These are phyloP conservation scores for Globisporangium perplexum DNA, from an alignment of 352 stramenopile genomes.

Conservation along the genomic window DNA sequence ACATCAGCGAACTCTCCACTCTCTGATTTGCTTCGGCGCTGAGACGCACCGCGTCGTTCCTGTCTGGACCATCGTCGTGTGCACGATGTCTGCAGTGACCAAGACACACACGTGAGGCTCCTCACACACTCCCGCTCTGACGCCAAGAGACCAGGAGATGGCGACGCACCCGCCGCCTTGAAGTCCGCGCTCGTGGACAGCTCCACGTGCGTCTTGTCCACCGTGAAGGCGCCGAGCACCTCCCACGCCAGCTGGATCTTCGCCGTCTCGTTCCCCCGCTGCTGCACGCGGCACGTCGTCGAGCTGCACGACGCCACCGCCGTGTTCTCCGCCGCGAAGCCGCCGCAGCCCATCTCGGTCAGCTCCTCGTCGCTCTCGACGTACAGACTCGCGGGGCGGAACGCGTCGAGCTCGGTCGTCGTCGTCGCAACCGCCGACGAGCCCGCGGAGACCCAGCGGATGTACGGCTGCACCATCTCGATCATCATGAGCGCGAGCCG, in stretches of 20 bases:
- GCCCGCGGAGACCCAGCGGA: constrained; percentile 67
- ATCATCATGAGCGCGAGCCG: constrained; percentile 92
- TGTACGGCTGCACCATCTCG: constrained; percentile 94
- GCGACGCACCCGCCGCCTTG: constrained; percentile 17
- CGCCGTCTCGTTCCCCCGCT: constrained; percentile 15
- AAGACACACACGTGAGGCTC: neutral
- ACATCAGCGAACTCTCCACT: neutral
- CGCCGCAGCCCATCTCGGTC: constrained; percentile 45
- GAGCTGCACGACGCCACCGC: constrained; percentile 47
- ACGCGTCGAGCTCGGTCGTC: constrained; percentile 15
- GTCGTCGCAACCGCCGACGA: neutral
- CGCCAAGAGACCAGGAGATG: neutral
- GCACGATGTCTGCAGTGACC: constrained; percentile 29
- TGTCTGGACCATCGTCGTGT: constrained; percentile 33
- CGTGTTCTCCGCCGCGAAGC: constrained; percentile 22
- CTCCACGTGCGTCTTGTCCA: constrained; percentile 70
- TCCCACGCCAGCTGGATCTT: constrained; percentile 77
- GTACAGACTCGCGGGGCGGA: constrained; percentile 46
- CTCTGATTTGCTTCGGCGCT: neutral
- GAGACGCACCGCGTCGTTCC: constrained; percentile 37
- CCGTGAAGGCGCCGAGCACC: constrained; percentile 65
- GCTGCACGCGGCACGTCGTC: constrained; percentile 28
- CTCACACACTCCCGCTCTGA: no score
- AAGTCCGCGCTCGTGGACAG: constrained; percentile 52
- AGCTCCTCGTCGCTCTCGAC: constrained; percentile 31